These are phyloP conservation scores for Aureobasidium sp. DNA, from an alignment of 2,329 filamentous ascomycete genomes.

Conservation along the genomic window DNA sequence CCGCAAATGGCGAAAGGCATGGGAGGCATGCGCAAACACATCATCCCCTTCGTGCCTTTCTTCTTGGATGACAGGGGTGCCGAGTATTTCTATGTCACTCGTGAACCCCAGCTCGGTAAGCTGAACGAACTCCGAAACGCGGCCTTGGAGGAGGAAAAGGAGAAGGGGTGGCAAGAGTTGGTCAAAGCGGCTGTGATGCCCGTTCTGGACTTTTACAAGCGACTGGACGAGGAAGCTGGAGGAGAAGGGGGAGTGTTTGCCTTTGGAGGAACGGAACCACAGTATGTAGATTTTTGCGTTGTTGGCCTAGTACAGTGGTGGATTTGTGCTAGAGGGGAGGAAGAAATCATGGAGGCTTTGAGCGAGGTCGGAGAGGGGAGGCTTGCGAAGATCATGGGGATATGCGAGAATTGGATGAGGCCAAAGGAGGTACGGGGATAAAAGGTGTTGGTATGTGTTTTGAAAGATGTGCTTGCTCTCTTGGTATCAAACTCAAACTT, in stretches of 20 bases:
- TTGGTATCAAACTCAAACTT: background rate
- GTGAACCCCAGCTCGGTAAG: background rate
- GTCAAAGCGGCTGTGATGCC: background rate
- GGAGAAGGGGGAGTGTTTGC: background rate
- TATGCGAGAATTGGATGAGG: background rate
- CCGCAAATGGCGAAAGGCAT: background rate
- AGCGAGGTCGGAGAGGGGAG: conserved; percentile 10
- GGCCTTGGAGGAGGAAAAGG: background rate
- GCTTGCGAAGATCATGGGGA: background rate
- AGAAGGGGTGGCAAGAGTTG: background rate
- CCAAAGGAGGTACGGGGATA: background rate
- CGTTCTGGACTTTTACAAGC: background rate
- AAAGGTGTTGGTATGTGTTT: background rate
- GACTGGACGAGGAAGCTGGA: background rate
- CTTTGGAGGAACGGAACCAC: background rate
- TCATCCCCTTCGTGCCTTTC: background rate
- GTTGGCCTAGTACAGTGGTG: conserved; percentile 4
- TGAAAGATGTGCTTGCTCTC: background rate
- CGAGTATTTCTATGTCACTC: background rate
- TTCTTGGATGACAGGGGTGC: background rate
- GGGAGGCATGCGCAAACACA: background rate
- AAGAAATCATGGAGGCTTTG: conserved; percentile 11
- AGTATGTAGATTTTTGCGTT: conserved; percentile 2
- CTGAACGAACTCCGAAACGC: background rate
- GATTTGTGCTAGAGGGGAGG: conserved; percentile 6